Evolutionary conservation across 306 rosid species (phyloP), one percentile per base, ranked within the genome.

Genomic region (Cotoneaster glaucophyllus): DNA sequence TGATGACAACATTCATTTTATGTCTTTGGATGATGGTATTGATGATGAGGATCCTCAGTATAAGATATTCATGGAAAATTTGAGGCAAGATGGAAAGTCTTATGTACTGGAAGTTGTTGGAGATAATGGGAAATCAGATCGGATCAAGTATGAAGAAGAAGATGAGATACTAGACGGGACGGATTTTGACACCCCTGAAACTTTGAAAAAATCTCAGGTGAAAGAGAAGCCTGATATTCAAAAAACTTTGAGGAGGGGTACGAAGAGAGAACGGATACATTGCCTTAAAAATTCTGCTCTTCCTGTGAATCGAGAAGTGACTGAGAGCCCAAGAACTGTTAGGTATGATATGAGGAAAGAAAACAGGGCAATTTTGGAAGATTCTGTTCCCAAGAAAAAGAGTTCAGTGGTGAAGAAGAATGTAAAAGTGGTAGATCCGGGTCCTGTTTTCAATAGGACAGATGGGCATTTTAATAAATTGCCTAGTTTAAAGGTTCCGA

Each of bases 1-100:
- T 48, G 53, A 15, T 48, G 53, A 15, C 17, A 48, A 48, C 8
- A 3, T 15, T 48, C 53, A 48, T 39, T 39, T 39, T 39, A 8
- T 2, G 19, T 48, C 53, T 4, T 17, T 4, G 53, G 53, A 48
- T 48, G 19, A 48, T 48, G 2, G 8, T 48, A 18, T 48, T 48
- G 79, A 77, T 50, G 71, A 62, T 52, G 13, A 3, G 25, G 89
- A 80, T 84, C 74, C 80, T 76, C 68, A 75, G 19, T 86, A 70
- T 67, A 78, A 19, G 75, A 58, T 50, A 24, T 82, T 82, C 52
- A 67, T 87, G 66, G 78, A 81, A 71, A 77, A 74, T 66, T 74
- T 78, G 77, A 82, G 58, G 77, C 74, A 26, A 64, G 76, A 76
- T 72, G 84, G 85, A 5, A 69, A 77, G 18, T 81, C 85, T 4